phyloP scores from a whole-genome alignment of 2,329 filamentous ascomycete species.

The Talaromyces sp. region DNA sequence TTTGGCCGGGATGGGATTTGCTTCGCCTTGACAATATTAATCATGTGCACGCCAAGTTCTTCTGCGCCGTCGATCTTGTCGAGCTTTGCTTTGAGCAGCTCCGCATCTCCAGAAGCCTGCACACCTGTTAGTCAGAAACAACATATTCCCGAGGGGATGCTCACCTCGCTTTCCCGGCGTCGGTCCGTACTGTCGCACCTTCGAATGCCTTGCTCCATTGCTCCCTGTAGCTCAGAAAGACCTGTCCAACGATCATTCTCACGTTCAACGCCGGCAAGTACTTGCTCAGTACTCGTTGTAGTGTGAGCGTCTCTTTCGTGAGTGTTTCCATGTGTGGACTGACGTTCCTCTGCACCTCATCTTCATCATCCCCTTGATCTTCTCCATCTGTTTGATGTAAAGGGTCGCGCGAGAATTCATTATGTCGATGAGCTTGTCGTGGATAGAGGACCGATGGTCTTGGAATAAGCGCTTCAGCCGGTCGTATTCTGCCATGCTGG shows the following conservation, averaged over 20 bases:
- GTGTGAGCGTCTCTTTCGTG: conserved; percentile 76
- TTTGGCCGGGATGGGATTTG: not conserved
- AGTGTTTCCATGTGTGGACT: conserved; percentile 83
- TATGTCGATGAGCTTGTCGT: conserved; percentile 89
- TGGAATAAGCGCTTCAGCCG: conserved; percentile 78
- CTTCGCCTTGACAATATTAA: conserved; percentile 49
- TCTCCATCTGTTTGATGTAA: conserved; percentile 72
- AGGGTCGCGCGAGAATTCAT: conserved; percentile 74
- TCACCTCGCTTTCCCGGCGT: conserved; percentile 69
- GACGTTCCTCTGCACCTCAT: conserved; percentile 45
- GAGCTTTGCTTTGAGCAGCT: conserved; percentile 68
- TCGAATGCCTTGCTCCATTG: conserved; percentile 71
- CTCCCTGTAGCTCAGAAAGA: conserved; percentile 77
- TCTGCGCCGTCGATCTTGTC: conserved; percentile 76
- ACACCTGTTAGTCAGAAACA: conserved; percentile 2
- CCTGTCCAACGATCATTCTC: conserved; percentile 77
- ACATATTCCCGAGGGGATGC: conserved; percentile 27
- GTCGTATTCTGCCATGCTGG: conserved; percentile 79
- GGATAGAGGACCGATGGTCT: conserved; percentile 85
- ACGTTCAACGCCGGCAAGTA: conserved; percentile 76
- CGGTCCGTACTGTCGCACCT: conserved; percentile 63
- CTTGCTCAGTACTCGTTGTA: conserved; percentile 80
- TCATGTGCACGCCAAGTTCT: conserved; percentile 68
- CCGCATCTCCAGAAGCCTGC: conserved; percentile 73
- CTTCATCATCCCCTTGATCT: conserved; percentile 64